These are phyloP conservation scores for Lactarius hengduanensis DNA, from an alignment of 768 basidiomycete species.

Conservation along the genomic window DNA sequence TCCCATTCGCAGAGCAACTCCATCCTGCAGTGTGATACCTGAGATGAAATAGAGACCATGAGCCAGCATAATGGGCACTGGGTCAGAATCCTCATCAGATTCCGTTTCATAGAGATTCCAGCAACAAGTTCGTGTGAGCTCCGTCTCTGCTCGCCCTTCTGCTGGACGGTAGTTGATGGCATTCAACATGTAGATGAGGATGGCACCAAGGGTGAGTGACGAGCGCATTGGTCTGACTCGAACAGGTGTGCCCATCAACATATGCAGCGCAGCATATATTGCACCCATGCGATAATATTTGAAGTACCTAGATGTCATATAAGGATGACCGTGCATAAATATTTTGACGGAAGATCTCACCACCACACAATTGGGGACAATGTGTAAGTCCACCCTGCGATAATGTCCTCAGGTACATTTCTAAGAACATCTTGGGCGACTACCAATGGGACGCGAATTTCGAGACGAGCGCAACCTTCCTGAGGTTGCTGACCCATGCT, in stretches of 20 bases:
- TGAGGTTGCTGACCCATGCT: not conserved
- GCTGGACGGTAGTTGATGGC: not conserved
- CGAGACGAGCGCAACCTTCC: not conserved
- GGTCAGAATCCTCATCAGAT: not conserved
- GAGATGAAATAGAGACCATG: constrained; percentile 1
- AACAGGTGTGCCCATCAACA: not conserved
- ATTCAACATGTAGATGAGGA: not conserved
- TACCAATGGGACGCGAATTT: not conserved
- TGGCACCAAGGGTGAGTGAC: not conserved
- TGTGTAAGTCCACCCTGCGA: not conserved
- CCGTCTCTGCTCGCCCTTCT: not conserved
- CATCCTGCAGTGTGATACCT: not conserved
- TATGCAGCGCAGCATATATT: not conserved
- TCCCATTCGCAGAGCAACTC: not conserved
- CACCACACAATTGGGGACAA: not conserved
- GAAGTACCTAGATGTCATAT: not conserved
- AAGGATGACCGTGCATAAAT: not conserved
- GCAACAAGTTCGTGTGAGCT: not conserved
- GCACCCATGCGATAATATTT: not conserved
- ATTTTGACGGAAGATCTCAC: not conserved
- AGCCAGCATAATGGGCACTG: not conserved
- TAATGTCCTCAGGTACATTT: not conserved
- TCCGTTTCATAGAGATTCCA: no score
- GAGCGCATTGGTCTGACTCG: not conserved
- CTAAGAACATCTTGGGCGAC: not conserved